Evolutionary conservation across 2,329 filamentous ascomycete species (phyloP).

Genomic region (Talaromyces sp.): DNA sequence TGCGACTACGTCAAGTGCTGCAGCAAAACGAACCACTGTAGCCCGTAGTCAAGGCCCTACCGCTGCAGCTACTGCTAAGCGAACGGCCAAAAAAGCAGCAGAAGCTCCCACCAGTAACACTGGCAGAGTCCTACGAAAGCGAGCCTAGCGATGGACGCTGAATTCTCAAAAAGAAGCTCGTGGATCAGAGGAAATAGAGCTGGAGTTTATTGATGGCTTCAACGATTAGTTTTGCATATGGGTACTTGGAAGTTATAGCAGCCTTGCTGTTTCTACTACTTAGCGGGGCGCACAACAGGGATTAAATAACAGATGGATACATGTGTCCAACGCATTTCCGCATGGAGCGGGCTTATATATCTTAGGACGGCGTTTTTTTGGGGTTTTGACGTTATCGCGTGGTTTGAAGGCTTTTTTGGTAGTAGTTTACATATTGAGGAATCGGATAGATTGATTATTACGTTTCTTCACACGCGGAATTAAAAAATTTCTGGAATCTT

Average conservation of each 20-base stretch:
- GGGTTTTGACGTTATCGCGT: background rate
- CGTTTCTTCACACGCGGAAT: background rate
- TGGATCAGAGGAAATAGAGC: background rate
- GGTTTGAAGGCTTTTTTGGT: background rate
- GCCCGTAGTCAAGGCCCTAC: constrained; percentile 25
- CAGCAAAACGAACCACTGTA: constrained; percentile 25
- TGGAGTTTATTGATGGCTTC: background rate
- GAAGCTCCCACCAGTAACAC: constrained; percentile 22
- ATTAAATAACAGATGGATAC: background rate
- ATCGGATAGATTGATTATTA: background rate
- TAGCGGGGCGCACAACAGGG: background rate
- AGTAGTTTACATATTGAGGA: background rate
- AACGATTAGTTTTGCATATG: background rate
- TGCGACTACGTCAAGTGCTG: constrained; percentile 14
- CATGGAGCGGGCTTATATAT: background rate
- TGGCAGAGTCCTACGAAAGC: constrained; percentile 37
- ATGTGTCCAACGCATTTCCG: background rate
- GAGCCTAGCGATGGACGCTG: constrained; percentile 20
- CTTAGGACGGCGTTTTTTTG: background rate
- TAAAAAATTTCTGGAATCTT: background rate
- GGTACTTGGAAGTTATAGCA: background rate
- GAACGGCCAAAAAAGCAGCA: constrained; percentile 29
- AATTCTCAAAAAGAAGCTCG: background rate
- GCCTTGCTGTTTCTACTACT: background rate
- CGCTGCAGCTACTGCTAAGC: constrained; percentile 29